Base-by-base conservation (phyloP, 1,284 basidiomycete species). In the Coriolopsis trogii region DNA sequence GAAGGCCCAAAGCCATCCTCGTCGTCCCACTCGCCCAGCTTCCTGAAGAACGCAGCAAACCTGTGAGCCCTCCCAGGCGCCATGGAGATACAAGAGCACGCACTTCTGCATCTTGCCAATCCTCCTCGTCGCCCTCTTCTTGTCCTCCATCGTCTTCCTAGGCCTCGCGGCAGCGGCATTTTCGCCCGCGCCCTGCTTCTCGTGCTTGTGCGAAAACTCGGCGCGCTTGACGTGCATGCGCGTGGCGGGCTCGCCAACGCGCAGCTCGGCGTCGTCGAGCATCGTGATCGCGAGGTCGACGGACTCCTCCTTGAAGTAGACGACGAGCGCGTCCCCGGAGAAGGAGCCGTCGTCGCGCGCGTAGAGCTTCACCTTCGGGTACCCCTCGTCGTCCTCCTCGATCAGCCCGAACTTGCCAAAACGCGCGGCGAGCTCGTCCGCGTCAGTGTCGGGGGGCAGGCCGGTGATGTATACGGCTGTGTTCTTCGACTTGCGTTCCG, bases 291-390 rank as follows among this genome's bases (percentile, higher is more conserved):
- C 96, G 46, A 99, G 77, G 10, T 79, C 74, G 15, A 99, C 97
- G 25, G 91, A 95, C 56, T 95, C 96, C 66, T 96, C 93, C 70
- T 98, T 98, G 78, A 98, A 97, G 70, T 93, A 99, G 40, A 98
- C 94, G 51, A 99, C 87, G 56, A 99, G 74, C 1, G 96, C 96
- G 60, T 99, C 96, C 28, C 97, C 96, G 63, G 86, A 97, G 71
- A 98, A 98, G 28, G 78, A 72, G n/a, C 94, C 94, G 55, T 92
- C 87, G 2, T 92, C 92, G 56, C 85, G 85, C 48, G 89, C 87
- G 70, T 99, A 99, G 74, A 99, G 79, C 76, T 99, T 98, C 68
- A 98, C 82, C 61, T 95, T 90, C 12, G 91, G 88, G 47, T 91
- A 80, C 10, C 93, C 94, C 12, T 86, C 76, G 62, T 95, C 89